Base-by-base conservation (phyloP, 2,329 filamentous ascomycete genomes). In the Clonostachys rosea region DNA sequence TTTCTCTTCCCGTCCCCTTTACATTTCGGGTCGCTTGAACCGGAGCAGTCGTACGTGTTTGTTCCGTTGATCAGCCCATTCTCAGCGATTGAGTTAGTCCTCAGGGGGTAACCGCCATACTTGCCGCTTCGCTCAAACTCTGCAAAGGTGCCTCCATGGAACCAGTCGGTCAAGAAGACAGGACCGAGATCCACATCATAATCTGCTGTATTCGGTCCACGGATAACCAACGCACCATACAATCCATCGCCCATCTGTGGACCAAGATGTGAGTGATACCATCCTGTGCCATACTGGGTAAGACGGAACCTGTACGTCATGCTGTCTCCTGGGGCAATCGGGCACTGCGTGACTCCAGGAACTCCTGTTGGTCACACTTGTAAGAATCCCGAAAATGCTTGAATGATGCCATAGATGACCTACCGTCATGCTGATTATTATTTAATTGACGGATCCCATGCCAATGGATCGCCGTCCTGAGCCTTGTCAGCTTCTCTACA, bases 181-280 rank as follows among this genome's bases (percentile, higher is more conserved):
- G 73, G 64, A 5, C 84, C 84, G 0, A 86, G 66, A 55, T 88
- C 84, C 43, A 76, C 70, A 50, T 88, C 82, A 53, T 84, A 86
- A 54, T 80, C 70, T 13, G 73, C 68, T 3, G 75, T 74, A 0
- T 74, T 70, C 0, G 82, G 82, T 0, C 82, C 83, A 47, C 83
- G 71, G 54, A 86, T 80, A 16, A 85, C 63, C 14, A 39, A 14
- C 6, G 36, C 36, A 1, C 36, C 36, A 39, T 39, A 39, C 14
- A 39, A 17, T 7, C 36, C 36, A 13, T 39, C 36, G 6, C 16
- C 36, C 14, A 39, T 39, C 50, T 83, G 79, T 2, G 71, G 71
- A 3, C 66, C 62, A 24, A 69, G 68, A 55, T 85, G 81, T 0
- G 78, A 72, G 60, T 84, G 81, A 52, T 84, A 85, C 68, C 76